phyloP scores from a whole-genome alignment of 2,329 filamentous ascomycete genomes.

The Alternaria angustiovoidea region DNA sequence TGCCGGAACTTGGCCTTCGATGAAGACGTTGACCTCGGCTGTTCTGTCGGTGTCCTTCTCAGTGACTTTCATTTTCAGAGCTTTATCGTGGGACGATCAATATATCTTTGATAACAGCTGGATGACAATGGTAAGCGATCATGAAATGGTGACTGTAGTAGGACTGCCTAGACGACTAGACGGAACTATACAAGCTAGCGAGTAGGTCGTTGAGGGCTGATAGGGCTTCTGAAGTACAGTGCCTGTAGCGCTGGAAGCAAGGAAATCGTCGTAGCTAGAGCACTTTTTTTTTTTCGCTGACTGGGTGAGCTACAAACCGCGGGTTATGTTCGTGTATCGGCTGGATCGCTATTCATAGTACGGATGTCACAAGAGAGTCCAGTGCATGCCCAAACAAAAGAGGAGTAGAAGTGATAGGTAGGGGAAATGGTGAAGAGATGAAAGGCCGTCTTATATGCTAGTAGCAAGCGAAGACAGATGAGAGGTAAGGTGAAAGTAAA shows the following conservation, averaged over 20 bases:
- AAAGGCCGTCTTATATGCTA: not conserved
- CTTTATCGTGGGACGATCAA: not conserved
- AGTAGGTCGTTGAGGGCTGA: not conserved
- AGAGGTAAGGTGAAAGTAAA: not conserved
- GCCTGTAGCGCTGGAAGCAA: not conserved
- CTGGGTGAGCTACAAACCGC: too few relatives aligned
- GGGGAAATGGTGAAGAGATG: not conserved
- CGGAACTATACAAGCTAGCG: too few relatives aligned
- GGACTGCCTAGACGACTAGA: not conserved
- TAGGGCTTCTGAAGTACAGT: not conserved
- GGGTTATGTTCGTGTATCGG: not conserved
- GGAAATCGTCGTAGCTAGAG: fast-evolving
- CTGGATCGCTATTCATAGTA: not conserved
- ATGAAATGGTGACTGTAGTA: not conserved
- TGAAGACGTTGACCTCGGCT: conserved; percentile 39
- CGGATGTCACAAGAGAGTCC: not conserved
- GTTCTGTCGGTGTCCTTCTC: conserved; percentile 46
- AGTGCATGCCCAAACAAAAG: not conserved
- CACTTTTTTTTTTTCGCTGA: too few relatives aligned
- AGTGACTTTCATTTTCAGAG: conserved; percentile 48
- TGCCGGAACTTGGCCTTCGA: conserved; percentile 31
- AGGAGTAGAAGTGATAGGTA: not conserved
- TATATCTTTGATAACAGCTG: not conserved
- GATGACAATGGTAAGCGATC: not conserved
- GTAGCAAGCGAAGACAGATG: not conserved